These are phyloP conservation scores for Staphylotrichum longicolle DNA, from an alignment of 495 filamentous ascomycete genomes.

Conservation along the genomic window DNA sequence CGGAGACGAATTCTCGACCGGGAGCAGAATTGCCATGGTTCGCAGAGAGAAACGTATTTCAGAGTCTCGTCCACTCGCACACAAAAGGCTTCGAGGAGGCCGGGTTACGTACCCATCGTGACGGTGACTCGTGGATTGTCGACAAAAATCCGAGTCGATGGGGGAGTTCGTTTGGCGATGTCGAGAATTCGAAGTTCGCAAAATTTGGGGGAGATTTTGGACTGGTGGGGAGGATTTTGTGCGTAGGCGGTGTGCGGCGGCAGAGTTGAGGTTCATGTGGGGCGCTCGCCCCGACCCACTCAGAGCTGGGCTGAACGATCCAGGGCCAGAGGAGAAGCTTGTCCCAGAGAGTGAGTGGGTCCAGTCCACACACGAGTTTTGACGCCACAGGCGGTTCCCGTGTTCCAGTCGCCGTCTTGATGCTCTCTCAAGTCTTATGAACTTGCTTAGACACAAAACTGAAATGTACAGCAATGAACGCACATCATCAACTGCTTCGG, in stretches of 20 bases:
- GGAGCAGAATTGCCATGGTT: conserved; percentile 39
- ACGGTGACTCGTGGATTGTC: conserved; percentile 42
- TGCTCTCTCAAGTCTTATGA: no score
- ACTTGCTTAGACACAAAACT: no score
- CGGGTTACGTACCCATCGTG: conserved; percentile 52
- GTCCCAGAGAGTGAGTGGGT: no score
- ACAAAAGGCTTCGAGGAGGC: conserved; percentile 36
- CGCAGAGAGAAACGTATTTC: conserved; percentile 37
- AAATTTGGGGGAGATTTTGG: conserved; percentile 21
- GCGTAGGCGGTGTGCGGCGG: conserved; percentile 42
- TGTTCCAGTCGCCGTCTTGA: no score
- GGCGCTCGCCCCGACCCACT: not conserved
- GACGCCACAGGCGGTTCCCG: no score
- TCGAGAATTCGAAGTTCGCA: conserved; percentile 3
- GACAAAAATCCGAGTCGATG: conserved; percentile 41
- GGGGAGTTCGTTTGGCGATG: conserved; percentile 39
- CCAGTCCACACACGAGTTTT: no score
- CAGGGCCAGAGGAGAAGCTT: no score
- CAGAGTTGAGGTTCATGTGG: conserved; percentile 20
- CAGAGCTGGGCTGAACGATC: no score
- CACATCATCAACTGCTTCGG: no score
- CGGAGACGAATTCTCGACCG: conserved; percentile 16
- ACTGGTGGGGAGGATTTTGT: conserved; percentile 33
- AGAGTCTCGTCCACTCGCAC: conserved; percentile 46
- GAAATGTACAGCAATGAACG: no score